Base-by-base conservation (phyloP, 2,329 filamentous ascomycete species). In the Microdochium trichocladiopsis region DNA sequence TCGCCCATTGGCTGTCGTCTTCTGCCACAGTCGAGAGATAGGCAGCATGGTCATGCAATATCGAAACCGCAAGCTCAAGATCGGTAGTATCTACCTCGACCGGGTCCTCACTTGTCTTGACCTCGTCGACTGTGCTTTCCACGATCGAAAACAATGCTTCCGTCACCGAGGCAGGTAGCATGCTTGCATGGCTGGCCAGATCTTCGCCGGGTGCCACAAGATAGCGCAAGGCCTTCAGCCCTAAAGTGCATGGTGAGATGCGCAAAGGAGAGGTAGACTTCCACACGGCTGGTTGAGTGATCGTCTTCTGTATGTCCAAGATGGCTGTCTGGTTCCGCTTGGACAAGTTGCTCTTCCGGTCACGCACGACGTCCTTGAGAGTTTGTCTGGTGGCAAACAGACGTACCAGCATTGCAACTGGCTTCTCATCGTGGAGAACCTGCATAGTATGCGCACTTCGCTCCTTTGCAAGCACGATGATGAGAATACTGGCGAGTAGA, bases 291-390 rank as follows among this genome's bases (percentile, higher is more conserved):
- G 82, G 72, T 23, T 75, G 69, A 48, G 77, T 65, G 3, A 90
- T 61, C 3, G 72, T 67, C 2, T 69, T 66, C 53, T 83, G 81
- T 43, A 90, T 73, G 0, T 75, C 71, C 8, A 68, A 58, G 8
- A 92, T 63, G 0, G 80, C 74, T 16, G 70, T 72, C 59, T 84
- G 83, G 11, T 79, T 80, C 25, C 81, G 75, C 61, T 79, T 86
- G 0, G 89, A 86, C 63, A 92, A 75, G 57, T 90, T 91, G 53
- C 71, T 81, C 57, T 80, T 80, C 28, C 84, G 80, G 36, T 88
- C 84, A 55, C 78, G 80, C 1, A 79, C 78, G n/a, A 90, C 66
- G 18, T 70, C 69, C n/a, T 68, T 68, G 24, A 92, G 80, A 50
- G 86, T 82, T 14, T 74, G 69, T 11, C 76, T 63, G 16, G 69